Evolutionary conservation across 345 rosid genomes (phyloP), one percentile per base, ranked within the genome.

Genomic region (Heritiera fomes): DNA sequence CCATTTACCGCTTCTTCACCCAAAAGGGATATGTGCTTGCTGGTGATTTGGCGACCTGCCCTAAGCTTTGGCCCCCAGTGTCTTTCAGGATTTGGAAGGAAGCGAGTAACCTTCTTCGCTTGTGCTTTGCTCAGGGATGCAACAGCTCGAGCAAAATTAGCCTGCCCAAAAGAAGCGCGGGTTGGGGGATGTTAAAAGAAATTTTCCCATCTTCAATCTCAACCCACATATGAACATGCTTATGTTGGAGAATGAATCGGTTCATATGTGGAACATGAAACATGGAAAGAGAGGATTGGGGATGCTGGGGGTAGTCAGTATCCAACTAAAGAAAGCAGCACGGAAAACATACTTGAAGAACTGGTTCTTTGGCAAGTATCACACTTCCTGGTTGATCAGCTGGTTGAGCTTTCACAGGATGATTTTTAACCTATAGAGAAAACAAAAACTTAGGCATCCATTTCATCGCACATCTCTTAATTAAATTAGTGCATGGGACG

Each of bases 11-110:
- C 98, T 59, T 94, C 98, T 14, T 89, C 87, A 76, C 99, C 99
- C 86, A 97, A 76, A 71, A 97, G 97, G 40, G 99, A 97, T 14
- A 94, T 79, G 81, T 97, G 99, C 86, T 97, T 97, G 85, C 89
- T 90, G 43, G 99, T 97, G 84, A 97, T 93, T 81, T 87, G 91
- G 41, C 99, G 97, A 71, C 99, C 99, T 2, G 99, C 99, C 69
- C 97, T 87, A 17, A 92, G 86, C 87, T 96, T 97, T 20, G 99
- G 98, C 20, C 99, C 99, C 99, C 99, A 97, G 73, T 97, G 98
- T 88, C 93, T 97, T 85, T 97, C 98, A 7, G 99, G 98, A 80
- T 97, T 97, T 12, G 98, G 97, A 69, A 93, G 96, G 89, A 90
- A 97, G 11, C 98, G 91, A 2, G 93, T 94, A 13, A 91, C 85